A percentile compares a stretch with the other conserved stretches of the same genome.
Conservation (phyloP, 2,329 filamentous ascomycete genomes). For the Nakataea oryzae region DNA sequence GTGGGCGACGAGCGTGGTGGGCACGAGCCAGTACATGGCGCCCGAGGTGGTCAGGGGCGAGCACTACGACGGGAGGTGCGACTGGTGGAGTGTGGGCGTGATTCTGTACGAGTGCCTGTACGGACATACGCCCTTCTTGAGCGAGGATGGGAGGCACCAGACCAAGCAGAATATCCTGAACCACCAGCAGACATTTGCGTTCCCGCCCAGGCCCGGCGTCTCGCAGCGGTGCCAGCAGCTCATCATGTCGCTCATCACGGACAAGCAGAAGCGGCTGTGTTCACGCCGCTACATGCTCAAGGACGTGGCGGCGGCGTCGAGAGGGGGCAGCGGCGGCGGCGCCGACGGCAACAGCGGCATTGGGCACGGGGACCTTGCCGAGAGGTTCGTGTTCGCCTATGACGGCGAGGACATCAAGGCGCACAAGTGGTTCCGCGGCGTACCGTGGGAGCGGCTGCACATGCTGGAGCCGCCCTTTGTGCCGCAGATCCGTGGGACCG, state of each 20-base stretch:
- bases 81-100: slow-evolving; percentile 94
- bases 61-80: slow-evolving; percentile 82
- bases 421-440: slow-evolving; percentile 74
- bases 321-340: slow-evolving; percentile 17
- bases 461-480: slow-evolving; percentile 65
- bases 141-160: slow-evolving; percentile 63
- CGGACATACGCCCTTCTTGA: slow-evolving; percentile 81
- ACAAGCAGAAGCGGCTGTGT: slow-evolving; percentile 67
- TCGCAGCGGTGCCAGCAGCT: slow-evolving; percentile 67
- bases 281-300: slow-evolving; percentile 63
- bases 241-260: slow-evolving; percentile 60
- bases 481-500: slow-evolving; percentile 55
- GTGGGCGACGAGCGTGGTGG: slow-evolving; percentile 77
- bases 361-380: slow-evolving; percentile 12
- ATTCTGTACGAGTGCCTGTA: slow-evolving; percentile 94
- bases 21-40: slow-evolving; percentile 97
- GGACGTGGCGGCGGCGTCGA: slow-evolving; percentile 27
- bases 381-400: slow-evolving; percentile 65
- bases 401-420: slow-evolving; percentile 84
- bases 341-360: slow-evolving; percentile 12
- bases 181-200: slow-evolving; percentile 58
- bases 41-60: slow-evolving; percentile 81
- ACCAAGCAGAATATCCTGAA: slow-evolving; percentile 84
- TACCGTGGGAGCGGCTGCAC: slow-evolving; percentile 70
- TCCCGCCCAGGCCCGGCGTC: slow-evolving; percentile 57